Conservation (phyloP, 192 early-diverging fungal genomes). For the Coemansia sp. region DNA sequence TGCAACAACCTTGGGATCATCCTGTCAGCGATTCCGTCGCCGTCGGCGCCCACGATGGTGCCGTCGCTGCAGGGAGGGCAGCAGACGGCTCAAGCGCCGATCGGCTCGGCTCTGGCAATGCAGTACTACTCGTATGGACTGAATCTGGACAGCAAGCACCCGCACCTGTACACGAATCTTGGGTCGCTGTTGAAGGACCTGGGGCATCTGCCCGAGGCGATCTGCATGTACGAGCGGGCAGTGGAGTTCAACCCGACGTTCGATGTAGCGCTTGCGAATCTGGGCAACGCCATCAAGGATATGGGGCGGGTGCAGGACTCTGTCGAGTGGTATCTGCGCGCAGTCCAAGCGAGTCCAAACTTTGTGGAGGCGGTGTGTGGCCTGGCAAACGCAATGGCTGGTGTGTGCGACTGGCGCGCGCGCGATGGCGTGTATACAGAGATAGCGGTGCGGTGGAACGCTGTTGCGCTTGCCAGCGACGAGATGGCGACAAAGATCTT, state of each 20-base stretch:
- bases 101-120: conserved; percentile 76
- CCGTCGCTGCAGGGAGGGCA: conserved; percentile 52
- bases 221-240: conserved; percentile 86
- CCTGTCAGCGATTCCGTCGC: conserved; percentile 66
- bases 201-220: conserved; percentile 80
- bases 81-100: conserved; percentile 58
- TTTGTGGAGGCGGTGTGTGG: conserved; percentile 94
- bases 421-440: conserved; percentile 63
- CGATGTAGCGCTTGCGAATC: conserved; percentile 89
- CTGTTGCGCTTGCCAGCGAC: conserved; percentile 19
- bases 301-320: conserved; percentile 87
- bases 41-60: conserved; percentile 51
- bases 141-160: conserved; percentile 74
- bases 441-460: conserved; percentile 32
- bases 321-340: conserved; percentile 80
- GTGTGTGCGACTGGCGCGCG: conserved; percentile 88
- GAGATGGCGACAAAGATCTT: conserved; percentile 43
- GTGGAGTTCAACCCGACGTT: conserved; percentile 84
- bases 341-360: conserved; percentile 80
- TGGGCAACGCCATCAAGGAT: conserved; percentile 93
- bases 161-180: conserved; percentile 92
- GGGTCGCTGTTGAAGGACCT: conserved; percentile 89
- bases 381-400: conserved; percentile 81
- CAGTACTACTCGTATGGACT: conserved; percentile 88
- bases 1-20: conserved; percentile 92